Conservation (phyloP, 2,329 filamentous ascomycete genomes). For the Epichloe sibirici region DNA sequence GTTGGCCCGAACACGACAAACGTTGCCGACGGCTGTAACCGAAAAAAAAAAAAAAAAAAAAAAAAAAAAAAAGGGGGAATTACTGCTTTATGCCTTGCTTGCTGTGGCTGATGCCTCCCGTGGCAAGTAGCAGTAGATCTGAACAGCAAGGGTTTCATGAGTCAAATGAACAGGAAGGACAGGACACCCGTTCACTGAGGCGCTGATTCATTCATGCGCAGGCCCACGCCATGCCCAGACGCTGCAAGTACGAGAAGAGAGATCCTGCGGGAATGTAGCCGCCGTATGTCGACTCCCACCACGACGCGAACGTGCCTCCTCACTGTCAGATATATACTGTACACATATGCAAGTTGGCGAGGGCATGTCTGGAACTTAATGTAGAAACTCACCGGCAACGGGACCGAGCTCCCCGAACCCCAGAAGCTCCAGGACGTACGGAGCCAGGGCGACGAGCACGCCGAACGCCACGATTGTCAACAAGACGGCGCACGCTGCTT, state of each 20-base stretch:
- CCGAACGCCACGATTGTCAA: background rate
- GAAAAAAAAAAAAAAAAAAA: no score
- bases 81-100: no score
- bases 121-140: no score
- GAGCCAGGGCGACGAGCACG: background rate
- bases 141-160: no score
- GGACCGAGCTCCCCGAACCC: background rate
- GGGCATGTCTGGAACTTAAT: no score
- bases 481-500: background rate
- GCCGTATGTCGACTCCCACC: conserved; percentile 4
- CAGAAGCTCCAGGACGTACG: background rate
- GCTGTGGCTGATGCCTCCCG: no score
- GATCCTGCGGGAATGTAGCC: conserved; percentile 3
- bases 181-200: no score
- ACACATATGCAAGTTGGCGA: no score
- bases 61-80: no score
- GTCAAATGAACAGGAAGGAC: no score
- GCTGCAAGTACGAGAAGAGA: conserved; percentile 1
- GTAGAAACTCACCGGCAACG: background rate
- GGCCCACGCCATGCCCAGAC: background rate
- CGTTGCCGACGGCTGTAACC: no score
- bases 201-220: background rate
- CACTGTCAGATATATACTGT: background rate
- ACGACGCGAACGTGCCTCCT: conserved; percentile 4
- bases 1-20: no score